phyloP scores from a whole-genome alignment of 176 grass and related monocot species.

The Lolium rigidum region DNA sequence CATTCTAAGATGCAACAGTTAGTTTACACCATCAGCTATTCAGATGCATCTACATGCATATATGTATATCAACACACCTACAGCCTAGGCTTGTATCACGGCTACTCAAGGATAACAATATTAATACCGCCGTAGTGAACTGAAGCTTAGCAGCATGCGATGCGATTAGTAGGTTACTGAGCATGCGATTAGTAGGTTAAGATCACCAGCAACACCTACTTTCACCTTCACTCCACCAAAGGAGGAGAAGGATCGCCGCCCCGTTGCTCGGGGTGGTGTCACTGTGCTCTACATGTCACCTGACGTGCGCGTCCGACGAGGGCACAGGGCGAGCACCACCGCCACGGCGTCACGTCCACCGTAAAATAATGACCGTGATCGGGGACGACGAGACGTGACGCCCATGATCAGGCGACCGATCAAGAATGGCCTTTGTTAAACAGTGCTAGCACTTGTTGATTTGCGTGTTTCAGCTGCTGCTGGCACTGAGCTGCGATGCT shows the following conservation, averaged over 20 bases:
- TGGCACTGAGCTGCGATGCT: slow-evolving; percentile 36
- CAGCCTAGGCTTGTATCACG: slow-evolving; percentile 39
- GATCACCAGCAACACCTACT: slow-evolving; percentile 40
- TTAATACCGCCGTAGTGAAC: slow-evolving; percentile 1
- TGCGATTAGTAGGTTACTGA: slow-evolving; percentile 14
- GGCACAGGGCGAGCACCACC: slow-evolving; percentile 40
- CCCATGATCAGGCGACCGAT: slow-evolving; percentile 54
- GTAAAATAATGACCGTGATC: slow-evolving; percentile 56
- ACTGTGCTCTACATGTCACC: slow-evolving; percentile 40
- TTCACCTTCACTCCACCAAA: background rate
- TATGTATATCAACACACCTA: background rate
- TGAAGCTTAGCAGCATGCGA: slow-evolving; percentile 23
- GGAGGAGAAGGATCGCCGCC: slow-evolving; percentile 18
- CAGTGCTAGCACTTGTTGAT: background rate
- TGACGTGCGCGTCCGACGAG: slow-evolving; percentile 14
- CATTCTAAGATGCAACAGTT: background rate
- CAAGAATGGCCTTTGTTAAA: slow-evolving; percentile 18
- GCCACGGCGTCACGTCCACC: slow-evolving; percentile 64
- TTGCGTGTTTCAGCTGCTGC: slow-evolving; percentile 33
- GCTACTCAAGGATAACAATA: slow-evolving; percentile 46
- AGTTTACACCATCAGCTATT: slow-evolving; percentile 20
- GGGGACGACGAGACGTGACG: slow-evolving; percentile 47
- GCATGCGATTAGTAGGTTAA: slow-evolving; percentile 29
- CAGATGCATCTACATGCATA: background rate
- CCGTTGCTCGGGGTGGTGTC: slow-evolving; percentile 8